phyloP scores from a whole-genome alignment of 1,284 basidiomycete genomes.

The Erythrobasidium hasegawianum region DNA sequence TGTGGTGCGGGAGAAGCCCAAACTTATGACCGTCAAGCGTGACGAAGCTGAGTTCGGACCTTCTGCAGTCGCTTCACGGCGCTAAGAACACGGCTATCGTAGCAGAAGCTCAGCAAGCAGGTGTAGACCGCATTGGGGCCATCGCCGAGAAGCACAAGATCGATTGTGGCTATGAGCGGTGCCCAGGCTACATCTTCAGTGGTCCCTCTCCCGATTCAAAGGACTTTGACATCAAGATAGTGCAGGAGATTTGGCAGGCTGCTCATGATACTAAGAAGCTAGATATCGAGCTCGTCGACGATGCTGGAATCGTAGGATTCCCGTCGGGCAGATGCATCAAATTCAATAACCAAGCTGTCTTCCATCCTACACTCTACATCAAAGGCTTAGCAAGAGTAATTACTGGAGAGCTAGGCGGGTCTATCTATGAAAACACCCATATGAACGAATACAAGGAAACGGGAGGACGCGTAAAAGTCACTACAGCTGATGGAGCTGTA shows the following conservation, averaged over 20 bases:
- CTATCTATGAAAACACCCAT: conserved; percentile 11
- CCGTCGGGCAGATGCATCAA: conserved; percentile 7
- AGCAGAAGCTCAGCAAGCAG: conserved; percentile 19
- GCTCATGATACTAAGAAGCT: conserved; percentile 19
- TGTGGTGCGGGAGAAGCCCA: neutral
- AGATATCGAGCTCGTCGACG: conserved; percentile 18
- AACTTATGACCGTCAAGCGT: neutral
- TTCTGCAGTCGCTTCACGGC: conserved; percentile 1
- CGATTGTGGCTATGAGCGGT: conserved; percentile 4
- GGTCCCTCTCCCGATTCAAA: neutral
- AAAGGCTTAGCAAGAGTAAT: conserved; percentile 19
- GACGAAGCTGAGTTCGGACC: neutral
- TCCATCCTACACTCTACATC: conserved; percentile 15
- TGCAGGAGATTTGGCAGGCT: conserved; percentile 12
- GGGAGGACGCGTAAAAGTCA: conserved; percentile 3
- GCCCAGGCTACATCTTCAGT: conserved; percentile 8
- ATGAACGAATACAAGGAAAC: conserved; percentile 14
- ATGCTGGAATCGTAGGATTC: conserved; percentile 15
- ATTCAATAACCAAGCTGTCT: conserved; percentile 18
- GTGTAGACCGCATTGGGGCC: conserved; percentile 8
- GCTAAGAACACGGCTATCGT: conserved; percentile 12
- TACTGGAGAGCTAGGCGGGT: conserved; percentile 1
- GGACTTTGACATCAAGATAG: neutral
- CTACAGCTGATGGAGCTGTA: neutral
- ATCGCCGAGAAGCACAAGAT: conserved; percentile 15